Evolutionary conservation across 1,139 yeast species (phyloP).

Genomic region (Yamadazyma sp.): DNA sequence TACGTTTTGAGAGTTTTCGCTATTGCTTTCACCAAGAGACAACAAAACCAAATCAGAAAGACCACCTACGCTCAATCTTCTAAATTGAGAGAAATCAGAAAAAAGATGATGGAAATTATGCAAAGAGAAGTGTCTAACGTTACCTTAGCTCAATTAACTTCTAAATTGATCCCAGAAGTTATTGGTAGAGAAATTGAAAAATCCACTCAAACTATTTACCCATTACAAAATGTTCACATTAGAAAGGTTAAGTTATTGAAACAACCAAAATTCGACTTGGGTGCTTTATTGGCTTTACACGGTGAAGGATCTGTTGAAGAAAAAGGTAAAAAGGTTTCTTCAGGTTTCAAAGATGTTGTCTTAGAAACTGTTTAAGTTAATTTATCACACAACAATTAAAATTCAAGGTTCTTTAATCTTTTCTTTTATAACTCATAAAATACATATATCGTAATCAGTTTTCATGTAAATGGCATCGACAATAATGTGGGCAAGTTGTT

Average conservation of each 20-base stretch:
- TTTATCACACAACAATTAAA: conserved; percentile 1
- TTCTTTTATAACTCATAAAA: conserved; percentile 13
- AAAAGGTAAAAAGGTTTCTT: conserved; percentile 51
- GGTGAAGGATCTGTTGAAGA: conserved; percentile 53
- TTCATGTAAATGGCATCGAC: too few relatives aligned
- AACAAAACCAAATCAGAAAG: conserved; percentile 51
- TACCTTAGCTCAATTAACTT: conserved; percentile 51
- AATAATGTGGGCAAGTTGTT: too few relatives aligned
- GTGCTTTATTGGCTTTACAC: conserved; percentile 51
- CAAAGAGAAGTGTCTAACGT: conserved; percentile 53
- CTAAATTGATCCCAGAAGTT: conserved; percentile 53
- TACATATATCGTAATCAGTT: conserved; percentile 13
- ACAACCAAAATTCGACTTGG: conserved; percentile 55
- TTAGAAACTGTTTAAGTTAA: conserved; percentile 42
- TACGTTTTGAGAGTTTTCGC: conserved; percentile 51
- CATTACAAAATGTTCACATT: conserved; percentile 53
- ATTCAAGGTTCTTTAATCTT: background rate
- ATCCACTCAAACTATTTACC: conserved; percentile 51
- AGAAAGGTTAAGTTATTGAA: conserved; percentile 54
- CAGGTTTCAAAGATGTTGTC: conserved; percentile 52
- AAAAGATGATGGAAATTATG: conserved; percentile 52
- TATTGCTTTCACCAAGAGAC: conserved; percentile 55
- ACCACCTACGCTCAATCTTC: conserved; percentile 53
- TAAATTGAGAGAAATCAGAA: conserved; percentile 52
- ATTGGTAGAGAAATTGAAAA: conserved; percentile 55